Evolutionary conservation across 257 asterid genomes (phyloP).

Genomic region (Henckelia pumila): DNA sequence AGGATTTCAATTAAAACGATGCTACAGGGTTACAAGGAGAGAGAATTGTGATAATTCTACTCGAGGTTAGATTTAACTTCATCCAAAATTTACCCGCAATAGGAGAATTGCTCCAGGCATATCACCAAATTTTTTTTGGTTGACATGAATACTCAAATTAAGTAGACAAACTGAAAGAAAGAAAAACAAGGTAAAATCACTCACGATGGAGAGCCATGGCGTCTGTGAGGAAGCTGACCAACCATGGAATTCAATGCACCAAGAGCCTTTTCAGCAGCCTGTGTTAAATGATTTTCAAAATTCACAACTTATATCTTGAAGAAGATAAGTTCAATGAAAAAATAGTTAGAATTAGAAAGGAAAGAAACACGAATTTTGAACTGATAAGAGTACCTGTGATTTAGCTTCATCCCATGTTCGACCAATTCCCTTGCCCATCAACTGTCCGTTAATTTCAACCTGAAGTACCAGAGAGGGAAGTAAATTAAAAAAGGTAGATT

Average conservation of each 20-base stretch:
- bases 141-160: constrained; percentile 3
- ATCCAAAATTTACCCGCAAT: not conserved
- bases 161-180: constrained; percentile 2
- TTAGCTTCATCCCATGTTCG: constrained; percentile 92
- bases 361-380: constrained; percentile 13
- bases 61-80: not conserved
- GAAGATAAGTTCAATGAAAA: not conserved
- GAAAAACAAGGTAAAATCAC: constrained; percentile 30
- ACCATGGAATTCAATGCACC: constrained; percentile 63
- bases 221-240: constrained; percentile 60
- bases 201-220: constrained; percentile 83
- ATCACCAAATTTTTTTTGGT: constrained; percentile 7
- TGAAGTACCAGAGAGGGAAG: constrained; percentile 30
- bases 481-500: constrained; percentile 9
- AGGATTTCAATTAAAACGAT: too few species aligned
- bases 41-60: not conserved
- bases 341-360: not conserved
- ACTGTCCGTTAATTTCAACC: constrained; percentile 90
- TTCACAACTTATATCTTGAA: not conserved
- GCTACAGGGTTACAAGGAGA: not conserved
- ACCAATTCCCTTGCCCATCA: constrained; percentile 87
- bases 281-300: constrained; percentile 20
- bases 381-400: constrained; percentile 52
- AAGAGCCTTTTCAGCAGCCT: constrained; percentile 98
- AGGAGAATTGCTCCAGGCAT: not conserved